Conservation (phyloP, 1,284 basidiomycete genomes). For the Bjerkandera adusta region DNA sequence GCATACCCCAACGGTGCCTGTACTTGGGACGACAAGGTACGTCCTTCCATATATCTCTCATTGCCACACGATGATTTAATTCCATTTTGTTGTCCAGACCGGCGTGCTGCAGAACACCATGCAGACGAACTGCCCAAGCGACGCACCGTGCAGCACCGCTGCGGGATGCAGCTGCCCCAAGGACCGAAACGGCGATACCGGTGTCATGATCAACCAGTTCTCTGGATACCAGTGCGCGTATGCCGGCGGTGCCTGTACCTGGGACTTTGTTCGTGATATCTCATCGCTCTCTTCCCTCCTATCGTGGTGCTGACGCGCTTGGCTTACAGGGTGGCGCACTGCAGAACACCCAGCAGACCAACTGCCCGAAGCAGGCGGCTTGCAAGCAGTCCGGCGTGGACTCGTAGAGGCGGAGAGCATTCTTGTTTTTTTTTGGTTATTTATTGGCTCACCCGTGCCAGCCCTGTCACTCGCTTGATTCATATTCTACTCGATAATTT, state of each 20-base stretch:
- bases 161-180: slow-evolving; percentile 21
- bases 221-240: slow-evolving; percentile 27
- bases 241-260: slow-evolving; percentile 23
- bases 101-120: slow-evolving; percentile 22
- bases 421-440: too few relatives aligned
- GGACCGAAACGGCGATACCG: slow-evolving; percentile 20
- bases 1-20: slow-evolving; percentile 22
- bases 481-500: too few relatives aligned
- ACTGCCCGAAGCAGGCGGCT: slow-evolving; percentile 16
- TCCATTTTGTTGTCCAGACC: slow-evolving; percentile 2
- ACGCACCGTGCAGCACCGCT: slow-evolving; percentile 18
- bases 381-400: slow-evolving; percentile 15
- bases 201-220: slow-evolving; percentile 26
- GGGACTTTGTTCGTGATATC: slow-evolving; percentile 24
- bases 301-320: not conserved
- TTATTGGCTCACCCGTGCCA: too few relatives aligned
- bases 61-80: not conserved
- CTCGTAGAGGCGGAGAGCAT: too few relatives aligned
- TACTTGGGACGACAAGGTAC: slow-evolving; percentile 21
- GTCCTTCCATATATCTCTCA: too few relatives aligned
- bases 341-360: slow-evolving; percentile 19
- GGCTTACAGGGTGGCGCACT: slow-evolving; percentile 15
- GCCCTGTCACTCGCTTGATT: too few relatives aligned
- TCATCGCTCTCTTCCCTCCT: not conserved
- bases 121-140: slow-evolving; percentile 24